Evolutionary conservation across 225 moss, liverwort and hornwort species (phyloP).

Genomic region (Climacium dendroides): DNA sequence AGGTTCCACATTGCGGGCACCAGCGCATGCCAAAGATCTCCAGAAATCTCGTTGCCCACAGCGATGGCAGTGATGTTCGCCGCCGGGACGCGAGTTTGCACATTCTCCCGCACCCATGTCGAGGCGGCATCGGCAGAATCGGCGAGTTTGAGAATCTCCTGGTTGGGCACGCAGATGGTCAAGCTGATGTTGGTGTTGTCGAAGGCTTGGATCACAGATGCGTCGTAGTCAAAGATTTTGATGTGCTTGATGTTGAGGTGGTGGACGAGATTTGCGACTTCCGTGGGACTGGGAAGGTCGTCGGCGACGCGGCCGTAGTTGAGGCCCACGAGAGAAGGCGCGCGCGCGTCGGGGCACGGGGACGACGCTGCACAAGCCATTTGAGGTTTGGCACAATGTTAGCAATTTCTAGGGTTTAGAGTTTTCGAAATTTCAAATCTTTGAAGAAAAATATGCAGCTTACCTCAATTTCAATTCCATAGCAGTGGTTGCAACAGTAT

Average conservation of each 20-base stretch:
- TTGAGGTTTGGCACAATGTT: background rate
- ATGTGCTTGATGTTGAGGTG: constrained; percentile 18
- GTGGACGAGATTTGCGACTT: constrained; percentile 21
- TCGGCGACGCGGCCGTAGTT: constrained; percentile 60
- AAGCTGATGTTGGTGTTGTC: constrained; percentile 26
- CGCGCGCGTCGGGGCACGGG: background rate
- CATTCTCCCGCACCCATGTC: constrained; percentile 47
- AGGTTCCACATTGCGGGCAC: constrained; percentile 66
- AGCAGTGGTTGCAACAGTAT: background rate
- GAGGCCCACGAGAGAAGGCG: constrained; percentile 15
- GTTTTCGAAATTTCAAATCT: background rate
- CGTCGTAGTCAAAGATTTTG: constrained; percentile 48
- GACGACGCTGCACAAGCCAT: background rate
- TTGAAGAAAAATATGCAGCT: too few relatives aligned
- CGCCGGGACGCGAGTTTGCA: constrained; percentile 6
- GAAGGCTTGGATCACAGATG: constrained; percentile 37
- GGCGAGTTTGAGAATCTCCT: constrained; percentile 31
- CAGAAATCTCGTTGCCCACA: constrained; percentile 50
- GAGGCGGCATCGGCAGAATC: background rate
- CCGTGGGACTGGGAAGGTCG: constrained; percentile 29
- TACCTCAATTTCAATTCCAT: background rate
- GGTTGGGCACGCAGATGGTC: constrained; percentile 37
- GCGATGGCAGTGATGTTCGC: constrained; percentile 35
- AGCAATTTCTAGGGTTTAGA: background rate
- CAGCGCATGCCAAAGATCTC: constrained; percentile 29